Conservation (phyloP, 371 early-diverging fungal genomes). For the Paramicrosporidium saccamoebae region DNA sequence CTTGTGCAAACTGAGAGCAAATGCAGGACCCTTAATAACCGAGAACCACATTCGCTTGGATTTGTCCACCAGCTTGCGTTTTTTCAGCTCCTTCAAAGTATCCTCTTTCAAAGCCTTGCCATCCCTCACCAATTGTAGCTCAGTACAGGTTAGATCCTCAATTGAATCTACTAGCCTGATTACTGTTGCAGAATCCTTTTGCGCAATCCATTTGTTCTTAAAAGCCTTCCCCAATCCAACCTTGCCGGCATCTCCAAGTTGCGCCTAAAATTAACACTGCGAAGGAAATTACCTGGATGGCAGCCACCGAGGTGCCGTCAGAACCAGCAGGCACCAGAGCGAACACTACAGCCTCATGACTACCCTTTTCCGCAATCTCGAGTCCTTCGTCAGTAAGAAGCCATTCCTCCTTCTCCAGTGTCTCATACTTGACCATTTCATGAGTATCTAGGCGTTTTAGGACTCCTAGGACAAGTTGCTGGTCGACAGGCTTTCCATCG, state of each 20-base stretch:
- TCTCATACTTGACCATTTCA: slow-evolving; percentile 47
- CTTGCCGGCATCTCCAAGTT: slow-evolving; percentile 37
- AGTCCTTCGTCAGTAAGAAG: slow-evolving; percentile 49
- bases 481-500: slow-evolving; percentile 10
- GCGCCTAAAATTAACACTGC: slow-evolving; percentile 7
- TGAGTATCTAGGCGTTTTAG: slow-evolving; percentile 5
- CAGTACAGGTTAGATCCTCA: slow-evolving; percentile 43
- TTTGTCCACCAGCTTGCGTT: slow-evolving; percentile 37
- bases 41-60: slow-evolving; percentile 38
- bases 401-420: slow-evolving; percentile 47
- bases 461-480: slow-evolving; percentile 33
- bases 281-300: slow-evolving; percentile 19
- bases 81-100: slow-evolving; percentile 42
- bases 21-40: slow-evolving; percentile 60
- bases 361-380: slow-evolving; percentile 46
- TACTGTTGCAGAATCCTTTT: slow-evolving; percentile 19
- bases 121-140: slow-evolving; percentile 22
- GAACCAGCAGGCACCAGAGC: slow-evolving; percentile 43
- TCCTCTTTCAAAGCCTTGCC: slow-evolving; percentile 15
- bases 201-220: slow-evolving; percentile 83
- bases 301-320: slow-evolving; percentile 40
- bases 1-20: slow-evolving; percentile 39
- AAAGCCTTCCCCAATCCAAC: slow-evolving; percentile 80
- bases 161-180: slow-evolving; percentile 32
- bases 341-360: slow-evolving; percentile 75